Evolutionary conservation across 2,329 filamentous ascomycete species (phyloP).

Genomic region (Myriosclerotinia curreyana): DNA sequence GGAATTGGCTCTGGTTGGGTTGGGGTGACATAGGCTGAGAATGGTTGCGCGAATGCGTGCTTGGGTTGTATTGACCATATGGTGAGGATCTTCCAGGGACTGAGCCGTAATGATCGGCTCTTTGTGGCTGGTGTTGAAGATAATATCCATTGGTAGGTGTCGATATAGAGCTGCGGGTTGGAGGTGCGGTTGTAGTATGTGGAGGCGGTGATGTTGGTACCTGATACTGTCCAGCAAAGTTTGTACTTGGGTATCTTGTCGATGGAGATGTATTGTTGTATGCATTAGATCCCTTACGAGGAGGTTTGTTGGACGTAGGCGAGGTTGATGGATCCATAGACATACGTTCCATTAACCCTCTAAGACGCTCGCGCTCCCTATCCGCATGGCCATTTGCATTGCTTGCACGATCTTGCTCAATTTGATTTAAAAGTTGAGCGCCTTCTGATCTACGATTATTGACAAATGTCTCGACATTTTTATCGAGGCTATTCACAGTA

Average conservation of each 20-base stretch:
- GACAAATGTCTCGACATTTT: constrained; percentile 96
- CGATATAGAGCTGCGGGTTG: constrained; percentile 46
- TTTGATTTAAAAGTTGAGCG: constrained; percentile 81
- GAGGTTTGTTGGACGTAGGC: constrained; percentile 43
- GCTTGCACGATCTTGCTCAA: constrained; percentile 45
- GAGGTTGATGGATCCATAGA: constrained; percentile 67
- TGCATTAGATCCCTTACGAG: constrained; percentile 36
- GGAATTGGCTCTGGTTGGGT: constrained; percentile 51
- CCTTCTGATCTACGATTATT: constrained; percentile 91
- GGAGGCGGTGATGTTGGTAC: constrained; percentile 52
- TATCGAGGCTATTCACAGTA: constrained; percentile 84
- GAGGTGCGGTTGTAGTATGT: constrained; percentile 39
- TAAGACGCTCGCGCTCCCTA: constrained; percentile 78
- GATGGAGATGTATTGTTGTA: constrained; percentile 41
- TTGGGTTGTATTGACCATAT: constrained; percentile 47
- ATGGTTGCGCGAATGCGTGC: constrained; percentile 36
- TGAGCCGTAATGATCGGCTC: constrained; percentile 12
- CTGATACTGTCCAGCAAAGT: constrained; percentile 57
- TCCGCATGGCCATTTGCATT: constrained; percentile 52
- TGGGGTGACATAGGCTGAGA: constrained; percentile 34
- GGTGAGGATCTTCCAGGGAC: constrained; percentile 46
- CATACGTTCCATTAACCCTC: constrained; percentile 92
- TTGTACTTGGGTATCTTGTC: constrained; percentile 52
- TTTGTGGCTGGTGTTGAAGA: constrained; percentile 26
- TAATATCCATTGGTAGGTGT: constrained; percentile 42